phyloP scores from a whole-genome alignment of 2,329 filamentous ascomycete species.

The Fusarium sp. region DNA sequence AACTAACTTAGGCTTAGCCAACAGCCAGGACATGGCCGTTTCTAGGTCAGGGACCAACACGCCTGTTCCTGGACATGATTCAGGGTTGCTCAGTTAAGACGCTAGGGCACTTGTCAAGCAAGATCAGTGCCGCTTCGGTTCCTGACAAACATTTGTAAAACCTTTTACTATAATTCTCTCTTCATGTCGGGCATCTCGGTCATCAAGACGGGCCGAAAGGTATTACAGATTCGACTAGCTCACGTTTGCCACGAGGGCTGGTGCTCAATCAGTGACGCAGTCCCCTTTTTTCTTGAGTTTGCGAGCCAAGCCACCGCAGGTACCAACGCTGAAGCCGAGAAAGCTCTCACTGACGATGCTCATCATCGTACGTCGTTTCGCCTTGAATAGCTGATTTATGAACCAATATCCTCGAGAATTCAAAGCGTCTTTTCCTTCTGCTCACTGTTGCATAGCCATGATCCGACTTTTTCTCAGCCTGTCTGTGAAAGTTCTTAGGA shows the following conservation, averaged over 20 bases:
- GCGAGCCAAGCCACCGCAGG: neutral
- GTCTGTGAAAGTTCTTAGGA: neutral
- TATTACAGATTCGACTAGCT: neutral
- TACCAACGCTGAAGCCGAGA: neutral
- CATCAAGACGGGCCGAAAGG: neutral
- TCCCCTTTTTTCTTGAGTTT: neutral
- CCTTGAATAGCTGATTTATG: neutral
- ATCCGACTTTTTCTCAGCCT: neutral
- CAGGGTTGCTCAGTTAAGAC: neutral
- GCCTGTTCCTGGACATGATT: slow-evolving; percentile 4
- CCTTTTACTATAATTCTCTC: neutral
- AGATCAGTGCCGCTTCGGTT: neutral
- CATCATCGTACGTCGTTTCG: neutral
- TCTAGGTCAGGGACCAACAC: neutral
- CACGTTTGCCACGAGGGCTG: slow-evolving; percentile 7
- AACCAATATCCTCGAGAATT: neutral
- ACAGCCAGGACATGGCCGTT: neutral
- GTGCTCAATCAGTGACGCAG: neutral
- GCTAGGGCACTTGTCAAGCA: neutral
- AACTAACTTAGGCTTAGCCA: neutral
- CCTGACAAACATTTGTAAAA: neutral
- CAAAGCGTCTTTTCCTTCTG: neutral
- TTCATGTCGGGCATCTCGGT: neutral
- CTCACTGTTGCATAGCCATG: neutral
- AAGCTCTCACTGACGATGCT: neutral